phyloP scores from a whole-genome alignment of 2,329 filamentous ascomycete species.

The Neofusicoccum ribis region DNA sequence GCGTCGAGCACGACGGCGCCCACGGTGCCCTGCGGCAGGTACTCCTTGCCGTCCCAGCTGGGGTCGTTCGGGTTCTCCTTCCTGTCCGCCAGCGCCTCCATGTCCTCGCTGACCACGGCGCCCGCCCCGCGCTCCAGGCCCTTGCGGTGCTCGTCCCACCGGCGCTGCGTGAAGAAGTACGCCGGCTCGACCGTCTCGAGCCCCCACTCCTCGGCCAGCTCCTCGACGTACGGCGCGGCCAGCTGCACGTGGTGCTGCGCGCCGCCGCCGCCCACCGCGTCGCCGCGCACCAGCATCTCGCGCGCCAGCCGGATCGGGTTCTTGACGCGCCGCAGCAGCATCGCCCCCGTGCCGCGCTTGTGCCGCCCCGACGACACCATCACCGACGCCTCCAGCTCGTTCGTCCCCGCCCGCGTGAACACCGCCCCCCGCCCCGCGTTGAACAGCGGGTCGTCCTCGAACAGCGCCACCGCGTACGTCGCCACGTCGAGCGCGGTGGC shows the following conservation, averaged over 20 bases:
- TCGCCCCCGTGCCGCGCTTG: conserved; percentile 78
- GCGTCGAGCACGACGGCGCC: conserved; percentile 79
- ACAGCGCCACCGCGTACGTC: conserved; percentile 69
- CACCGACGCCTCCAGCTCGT: conserved; percentile 82
- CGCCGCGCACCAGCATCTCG: conserved; percentile 68
- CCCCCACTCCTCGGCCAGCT: conserved; percentile 66
- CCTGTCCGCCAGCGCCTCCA: not conserved
- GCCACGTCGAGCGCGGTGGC: conserved; percentile 71
- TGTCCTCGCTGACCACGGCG: not conserved
- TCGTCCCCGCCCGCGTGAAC: conserved; percentile 78
- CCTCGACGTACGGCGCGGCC: conserved; percentile 67
- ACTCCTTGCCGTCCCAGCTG: conserved; percentile 63
- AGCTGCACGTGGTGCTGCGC: conserved; percentile 72
- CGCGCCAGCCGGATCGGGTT: conserved; percentile 77
- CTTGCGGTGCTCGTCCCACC: conserved; percentile 75
- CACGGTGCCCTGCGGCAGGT: conserved; percentile 79
- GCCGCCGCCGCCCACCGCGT: conserved; percentile 59
- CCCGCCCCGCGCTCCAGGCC: conserved; percentile 53
- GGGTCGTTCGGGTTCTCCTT: conserved; percentile 26
- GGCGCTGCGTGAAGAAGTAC: conserved; percentile 77
- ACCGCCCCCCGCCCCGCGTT: conserved; percentile 83
- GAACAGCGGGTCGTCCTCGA: conserved; percentile 69
- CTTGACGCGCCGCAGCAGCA: conserved; percentile 70
- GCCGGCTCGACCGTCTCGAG: conserved; percentile 66
- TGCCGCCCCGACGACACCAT: conserved; percentile 75